Evolutionary conservation across 164 flowering plant species (phyloP).

Genomic region (Vitis vinifera): DNA sequence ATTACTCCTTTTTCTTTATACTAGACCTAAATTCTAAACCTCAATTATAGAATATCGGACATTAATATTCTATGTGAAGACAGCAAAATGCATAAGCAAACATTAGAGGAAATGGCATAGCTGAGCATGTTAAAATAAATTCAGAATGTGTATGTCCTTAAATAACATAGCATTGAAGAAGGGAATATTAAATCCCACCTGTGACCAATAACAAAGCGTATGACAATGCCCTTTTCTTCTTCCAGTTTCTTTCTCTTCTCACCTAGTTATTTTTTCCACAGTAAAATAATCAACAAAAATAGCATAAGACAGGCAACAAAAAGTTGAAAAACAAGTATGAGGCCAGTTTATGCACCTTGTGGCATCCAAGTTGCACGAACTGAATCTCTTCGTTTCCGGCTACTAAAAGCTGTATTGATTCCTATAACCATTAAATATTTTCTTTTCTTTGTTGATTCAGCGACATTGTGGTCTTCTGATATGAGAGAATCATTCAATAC

Average conservation of each 20-base stretch:
- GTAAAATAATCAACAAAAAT: constrained; percentile 1
- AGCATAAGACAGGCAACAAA: not conserved
- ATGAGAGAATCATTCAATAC: constrained; percentile 33
- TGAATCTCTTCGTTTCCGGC: constrained; percentile 83
- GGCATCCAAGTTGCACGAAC: constrained; percentile 91
- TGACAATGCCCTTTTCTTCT: constrained; percentile 77
- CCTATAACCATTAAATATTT: constrained; percentile 80
- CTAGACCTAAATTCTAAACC: not conserved
- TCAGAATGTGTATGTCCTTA: no score
- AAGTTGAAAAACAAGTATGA: not conserved
- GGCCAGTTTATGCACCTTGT: constrained; percentile 45
- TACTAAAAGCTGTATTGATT: constrained; percentile 78
- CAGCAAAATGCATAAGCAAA: no score
- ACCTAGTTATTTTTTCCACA: constrained; percentile 35
- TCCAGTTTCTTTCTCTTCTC: constrained; percentile 72
- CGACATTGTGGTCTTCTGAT: constrained; percentile 26
- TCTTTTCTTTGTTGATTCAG: constrained; percentile 34
- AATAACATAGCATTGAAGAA: not conserved
- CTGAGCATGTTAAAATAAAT: not conserved
- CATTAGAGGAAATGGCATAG: not conserved
- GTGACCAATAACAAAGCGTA: constrained; percentile 90
- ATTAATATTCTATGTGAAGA: no score
- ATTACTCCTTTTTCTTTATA: not conserved
- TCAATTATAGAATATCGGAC: no score
- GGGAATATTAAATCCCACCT: constrained; percentile 37